Evolutionary conservation across 2,329 filamentous ascomycete species (phyloP).

Genomic region (Helicocarpus griseus): DNA sequence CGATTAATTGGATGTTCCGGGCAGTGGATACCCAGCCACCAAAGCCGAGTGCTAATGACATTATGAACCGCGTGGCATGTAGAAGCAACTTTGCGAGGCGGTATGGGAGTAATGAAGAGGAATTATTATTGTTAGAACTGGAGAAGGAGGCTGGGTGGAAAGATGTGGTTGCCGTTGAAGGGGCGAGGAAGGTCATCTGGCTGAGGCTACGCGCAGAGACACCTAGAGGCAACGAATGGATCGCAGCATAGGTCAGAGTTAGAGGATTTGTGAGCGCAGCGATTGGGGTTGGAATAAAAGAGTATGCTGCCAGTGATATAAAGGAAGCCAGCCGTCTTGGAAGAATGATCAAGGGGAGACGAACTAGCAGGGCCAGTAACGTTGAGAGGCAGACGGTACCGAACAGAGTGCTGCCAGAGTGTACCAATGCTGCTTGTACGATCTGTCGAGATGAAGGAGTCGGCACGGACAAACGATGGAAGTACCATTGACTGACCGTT

Average conservation of each 20-base stretch:
- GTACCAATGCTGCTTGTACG: slow-evolving; percentile 69
- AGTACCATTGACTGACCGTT: slow-evolving; percentile 98
- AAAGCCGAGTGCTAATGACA: slow-evolving; percentile 82
- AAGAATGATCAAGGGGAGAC: slow-evolving; percentile 74
- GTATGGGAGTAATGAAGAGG: slow-evolving; percentile 65
- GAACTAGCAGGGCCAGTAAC: slow-evolving; percentile 66
- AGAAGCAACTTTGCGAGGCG: slow-evolving; percentile 83
- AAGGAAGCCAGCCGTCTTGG: slow-evolving; percentile 64
- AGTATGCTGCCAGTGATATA: slow-evolving; percentile 62
- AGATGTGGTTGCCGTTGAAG: slow-evolving; percentile 60
- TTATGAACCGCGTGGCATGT: slow-evolving; percentile 82
- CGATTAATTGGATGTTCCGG: slow-evolving; percentile 58
- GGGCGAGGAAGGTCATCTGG: slow-evolving; percentile 70
- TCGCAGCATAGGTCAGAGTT: slow-evolving; percentile 83
- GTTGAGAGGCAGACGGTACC: slow-evolving; percentile 87
- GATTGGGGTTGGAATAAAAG: slow-evolving; percentile 75
- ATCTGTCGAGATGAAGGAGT: slow-evolving; percentile 69
- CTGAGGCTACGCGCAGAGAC: slow-evolving; percentile 69
- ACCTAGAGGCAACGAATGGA: slow-evolving; percentile 77
- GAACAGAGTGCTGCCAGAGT: slow-evolving; percentile 78
- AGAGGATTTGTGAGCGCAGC: slow-evolving; percentile 82
- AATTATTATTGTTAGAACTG: slow-evolving; percentile 29
- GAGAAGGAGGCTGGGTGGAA: slow-evolving; percentile 36
- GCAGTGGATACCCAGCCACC: slow-evolving; percentile 95
- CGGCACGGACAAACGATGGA: slow-evolving; percentile 77